Conservation (phyloP, 495 filamentous ascomycete species). For the Aspergillus leporis region DNA sequence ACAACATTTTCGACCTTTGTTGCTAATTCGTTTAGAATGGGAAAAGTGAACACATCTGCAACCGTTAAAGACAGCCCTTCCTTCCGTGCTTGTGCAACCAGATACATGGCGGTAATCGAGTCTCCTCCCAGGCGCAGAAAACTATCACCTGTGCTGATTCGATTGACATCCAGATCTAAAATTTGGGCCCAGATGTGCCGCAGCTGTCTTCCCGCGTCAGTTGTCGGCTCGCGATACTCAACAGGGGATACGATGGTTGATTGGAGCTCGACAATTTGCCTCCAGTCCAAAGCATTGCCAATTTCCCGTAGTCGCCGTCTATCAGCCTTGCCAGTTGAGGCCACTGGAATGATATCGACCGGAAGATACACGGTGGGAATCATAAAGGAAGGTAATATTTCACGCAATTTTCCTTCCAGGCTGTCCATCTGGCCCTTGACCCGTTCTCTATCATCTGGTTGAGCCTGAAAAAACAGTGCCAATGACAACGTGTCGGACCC, state of each 20-base stretch:
- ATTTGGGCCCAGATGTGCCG: neutral
- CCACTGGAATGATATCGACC: neutral
- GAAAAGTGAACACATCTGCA: neutral
- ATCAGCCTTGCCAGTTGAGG: neutral
- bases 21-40: neutral
- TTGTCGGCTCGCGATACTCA: neutral
- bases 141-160: conserved; percentile 44
- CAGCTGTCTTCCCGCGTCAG: neutral
- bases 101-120: conserved; percentile 53
- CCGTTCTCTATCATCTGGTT: no score
- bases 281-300: neutral
- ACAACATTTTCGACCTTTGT: no score
- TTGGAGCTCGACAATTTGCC: neutral
- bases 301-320: neutral
- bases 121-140: conserved; percentile 56
- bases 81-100: neutral
- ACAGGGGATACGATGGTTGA: neutral
- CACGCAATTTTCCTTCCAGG: neutral
- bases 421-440: neutral
- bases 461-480: neutral
- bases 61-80: neutral
- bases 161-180: no score
- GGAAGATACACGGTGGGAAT: neutral
- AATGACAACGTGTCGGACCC: neutral
- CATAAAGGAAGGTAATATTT: neutral